These are phyloP conservation scores for Hypoxylon sp. DNA, from an alignment of 2,329 filamentous ascomycete genomes.

Conservation along the genomic window DNA sequence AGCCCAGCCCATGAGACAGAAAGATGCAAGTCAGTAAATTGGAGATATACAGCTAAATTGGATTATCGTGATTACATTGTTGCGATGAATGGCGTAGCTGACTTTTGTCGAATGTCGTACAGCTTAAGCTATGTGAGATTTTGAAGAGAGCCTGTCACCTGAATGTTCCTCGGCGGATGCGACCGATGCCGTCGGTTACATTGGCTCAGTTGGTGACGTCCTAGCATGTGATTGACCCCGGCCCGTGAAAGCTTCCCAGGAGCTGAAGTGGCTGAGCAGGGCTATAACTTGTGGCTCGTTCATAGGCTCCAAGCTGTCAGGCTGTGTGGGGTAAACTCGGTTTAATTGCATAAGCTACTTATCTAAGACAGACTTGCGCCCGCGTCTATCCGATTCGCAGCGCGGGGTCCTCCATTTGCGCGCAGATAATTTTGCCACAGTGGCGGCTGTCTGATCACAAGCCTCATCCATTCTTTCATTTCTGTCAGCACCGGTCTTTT, in stretches of 20 bases:
- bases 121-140: not conserved
- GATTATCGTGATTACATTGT: conserved; percentile 45
- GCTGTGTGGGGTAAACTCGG: conserved; percentile 24
- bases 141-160: conserved; percentile 23
- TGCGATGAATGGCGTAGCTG: conserved; percentile 13
- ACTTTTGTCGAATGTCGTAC: not conserved
- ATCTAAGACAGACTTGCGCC: too few relatives aligned
- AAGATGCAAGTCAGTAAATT: conserved; percentile 10
- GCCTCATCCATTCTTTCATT: conserved; percentile 4
- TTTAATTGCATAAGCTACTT: conserved; percentile 35
- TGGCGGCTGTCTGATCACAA: conserved; percentile 20
- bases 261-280: conserved; percentile 8
- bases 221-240: conserved; percentile 48
- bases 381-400: conserved; percentile 33
- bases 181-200: conserved; percentile 35
- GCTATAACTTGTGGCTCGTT: conserved; percentile 3
- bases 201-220: conserved; percentile 45
- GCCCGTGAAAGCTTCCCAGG: not conserved
- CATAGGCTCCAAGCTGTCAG: not conserved
- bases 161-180: conserved; percentile 47
- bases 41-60: conserved; percentile 26
- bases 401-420: conserved; percentile 20
- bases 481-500: not conserved
- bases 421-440: conserved; percentile 20
- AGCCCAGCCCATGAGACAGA: conserved; percentile 38